These are phyloP conservation scores for Solanum sparsipilum DNA, from an alignment of 257 asterid species.

Conservation along the genomic window DNA sequence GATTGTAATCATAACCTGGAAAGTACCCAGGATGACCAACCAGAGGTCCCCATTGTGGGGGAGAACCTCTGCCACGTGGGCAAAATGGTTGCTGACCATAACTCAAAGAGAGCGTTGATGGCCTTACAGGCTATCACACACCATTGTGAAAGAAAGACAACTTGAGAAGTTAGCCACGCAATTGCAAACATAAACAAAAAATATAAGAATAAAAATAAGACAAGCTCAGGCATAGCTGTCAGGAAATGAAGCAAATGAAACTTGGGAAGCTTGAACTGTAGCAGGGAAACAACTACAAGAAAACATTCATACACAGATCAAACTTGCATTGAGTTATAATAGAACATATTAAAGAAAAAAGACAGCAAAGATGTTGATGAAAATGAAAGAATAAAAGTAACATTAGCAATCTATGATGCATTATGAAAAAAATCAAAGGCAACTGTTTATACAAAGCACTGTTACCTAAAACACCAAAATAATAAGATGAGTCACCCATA, in stretches of 20 bases:
- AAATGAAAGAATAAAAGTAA: neutral
- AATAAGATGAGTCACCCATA: neutral
- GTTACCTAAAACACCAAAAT: neutral
- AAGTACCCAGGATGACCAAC: slow-evolving; percentile 54
- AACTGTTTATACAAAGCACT: neutral
- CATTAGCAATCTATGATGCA: neutral
- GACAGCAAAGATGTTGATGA: neutral
- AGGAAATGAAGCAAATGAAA: neutral
- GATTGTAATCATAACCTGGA: slow-evolving; percentile 66
- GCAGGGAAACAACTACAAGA: neutral
- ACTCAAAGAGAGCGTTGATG: slow-evolving; percentile 65
- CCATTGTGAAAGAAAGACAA: neutral
- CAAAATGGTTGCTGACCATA: slow-evolving; percentile 66
- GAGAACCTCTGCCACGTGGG: slow-evolving; percentile 67
- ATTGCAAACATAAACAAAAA: neutral
- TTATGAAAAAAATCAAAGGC: neutral
- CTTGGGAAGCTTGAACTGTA: neutral
- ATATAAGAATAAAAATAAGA: neutral
- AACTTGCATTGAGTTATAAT: neutral
- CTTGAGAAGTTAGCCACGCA: neutral
- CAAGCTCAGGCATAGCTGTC: neutral
- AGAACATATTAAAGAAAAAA: neutral
- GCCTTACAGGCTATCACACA: slow-evolving; percentile 39
- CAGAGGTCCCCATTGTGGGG: slow-evolving; percentile 81
- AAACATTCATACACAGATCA: neutral